A percentile compares a stretch with the other conserved stretches of the same genome.
phyloP scores from a whole-genome alignment of 2,329 filamentous ascomycete species.

The Calonectria honghensis region DNA sequence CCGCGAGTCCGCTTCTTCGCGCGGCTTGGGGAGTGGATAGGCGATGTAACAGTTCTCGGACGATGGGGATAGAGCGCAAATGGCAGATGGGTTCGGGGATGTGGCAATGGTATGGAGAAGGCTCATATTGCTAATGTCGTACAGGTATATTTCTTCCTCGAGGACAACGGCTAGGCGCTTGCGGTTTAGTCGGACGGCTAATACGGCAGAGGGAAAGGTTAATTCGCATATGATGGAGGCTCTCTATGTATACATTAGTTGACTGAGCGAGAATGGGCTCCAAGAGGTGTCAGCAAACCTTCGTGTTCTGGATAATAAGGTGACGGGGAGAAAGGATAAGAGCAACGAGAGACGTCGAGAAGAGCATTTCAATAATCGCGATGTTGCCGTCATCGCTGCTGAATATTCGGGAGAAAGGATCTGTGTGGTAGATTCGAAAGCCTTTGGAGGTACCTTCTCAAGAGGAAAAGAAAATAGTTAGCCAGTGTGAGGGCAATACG shows the following conservation, averaged over 20 bases:
- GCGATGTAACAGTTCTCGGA: slow-evolving; percentile 97
- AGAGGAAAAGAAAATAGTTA: slow-evolving; percentile 25
- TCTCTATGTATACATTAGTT: slow-evolving; percentile 64
- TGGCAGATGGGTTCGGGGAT: slow-evolving; percentile 92
- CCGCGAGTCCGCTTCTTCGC: slow-evolving; percentile 74
- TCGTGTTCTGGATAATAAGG: slow-evolving; percentile 97
- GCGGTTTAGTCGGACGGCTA: slow-evolving; percentile 94
- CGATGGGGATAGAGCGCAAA: slow-evolving; percentile 93
- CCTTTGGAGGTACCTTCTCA: slow-evolving; percentile 88
- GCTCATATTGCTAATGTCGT: slow-evolving; percentile 99
- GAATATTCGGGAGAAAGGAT: slow-evolving; percentile 96
- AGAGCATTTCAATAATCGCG: slow-evolving; percentile 97
- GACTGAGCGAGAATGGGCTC: slow-evolving; percentile 22
- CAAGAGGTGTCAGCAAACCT: slow-evolving; percentile 71
- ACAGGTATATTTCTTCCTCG: slow-evolving; percentile 97
- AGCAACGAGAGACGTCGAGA: slow-evolving; percentile 96
- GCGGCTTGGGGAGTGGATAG: slow-evolving; percentile 88
- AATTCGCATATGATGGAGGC: slow-evolving; percentile 96
- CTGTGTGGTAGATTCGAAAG: slow-evolving; percentile 97
- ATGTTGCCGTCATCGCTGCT: slow-evolving; percentile 97
- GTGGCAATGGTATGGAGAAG: slow-evolving; percentile 94
- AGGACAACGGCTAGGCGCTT: slow-evolving; percentile 95
- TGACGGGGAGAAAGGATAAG: slow-evolving; percentile 93
- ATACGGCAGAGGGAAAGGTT: slow-evolving; percentile 96
- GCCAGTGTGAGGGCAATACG: slow-evolving; percentile 36